Evolutionary conservation across 805 yeast genomes (phyloP), one percentile per base, ranked within the genome.

Genomic region (Candida sithepensis): DNA sequence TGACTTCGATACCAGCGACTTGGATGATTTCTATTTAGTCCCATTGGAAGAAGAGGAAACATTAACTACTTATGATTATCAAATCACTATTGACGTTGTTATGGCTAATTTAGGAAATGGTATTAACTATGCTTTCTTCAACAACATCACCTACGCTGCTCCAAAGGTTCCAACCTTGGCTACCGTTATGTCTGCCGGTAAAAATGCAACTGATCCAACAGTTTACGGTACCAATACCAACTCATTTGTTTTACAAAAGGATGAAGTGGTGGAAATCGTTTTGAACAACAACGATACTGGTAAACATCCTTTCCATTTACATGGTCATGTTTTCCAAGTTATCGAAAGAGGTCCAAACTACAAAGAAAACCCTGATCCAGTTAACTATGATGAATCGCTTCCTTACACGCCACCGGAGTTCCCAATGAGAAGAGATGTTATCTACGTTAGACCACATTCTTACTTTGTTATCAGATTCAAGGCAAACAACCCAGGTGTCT

Each of bases 221-320:
- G 72, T 85, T 39, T 87, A 84, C 74, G 99, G 99, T 58, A 66
- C 85, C 44, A 85, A 88, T 71, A 85, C 95, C 45, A 75, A 91
- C 62, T 60, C 96, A 0, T 74, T 77, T 62, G 88, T 92, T 14
- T 70, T 92, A 49, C 78, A 80, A 55, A 74, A 81, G 57, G 77
- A 75, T 60, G 87, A 77, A 58, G 72, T 86, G 49, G 78, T 92
- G 28, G 96, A 92, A 64, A 78, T 92, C 56, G 86, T 88, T 6
- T 61, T 92, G 39, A 92, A 92, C 74, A 91, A 90, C 69, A 70
- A 71, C 50, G 99, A 92, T 68, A 80, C 96, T 4, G 97, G 98
- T 64, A 85, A 76, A 58, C 99, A 92, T 72, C 98, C 99, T 26
- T 92, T 92, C 94, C 99, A 92, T 71, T 72, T 92, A 64, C 99